Conservation (phyloP, 176 grass and related monocot genomes). For the Oryza brachyantha region DNA sequence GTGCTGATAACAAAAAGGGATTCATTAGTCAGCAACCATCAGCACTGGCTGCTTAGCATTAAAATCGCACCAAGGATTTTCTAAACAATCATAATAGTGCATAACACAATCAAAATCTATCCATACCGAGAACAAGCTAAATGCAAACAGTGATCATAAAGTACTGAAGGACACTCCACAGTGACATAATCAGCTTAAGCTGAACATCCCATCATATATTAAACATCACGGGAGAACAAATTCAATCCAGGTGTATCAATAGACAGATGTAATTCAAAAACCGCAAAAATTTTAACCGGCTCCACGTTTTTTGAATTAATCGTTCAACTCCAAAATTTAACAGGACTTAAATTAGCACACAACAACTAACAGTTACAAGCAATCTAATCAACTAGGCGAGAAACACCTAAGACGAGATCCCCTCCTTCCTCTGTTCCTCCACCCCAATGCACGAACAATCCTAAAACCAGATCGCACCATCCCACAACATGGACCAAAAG, state of each 20-base stretch:
- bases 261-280: not conserved
- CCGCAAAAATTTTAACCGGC: not conserved
- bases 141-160: not conserved
- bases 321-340: not conserved
- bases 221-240: not conserved
- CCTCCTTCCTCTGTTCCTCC: not conserved
- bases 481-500: not conserved
- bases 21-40: not conserved
- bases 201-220: not conserved
- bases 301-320: not conserved
- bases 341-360: not conserved
- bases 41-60: not conserved
- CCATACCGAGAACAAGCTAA: not conserved
- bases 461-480: not conserved
- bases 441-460: not conserved
- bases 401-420: not conserved
- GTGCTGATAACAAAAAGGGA: conserved; percentile 29
- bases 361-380: not conserved
- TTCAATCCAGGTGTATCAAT: not conserved
- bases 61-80: not conserved
- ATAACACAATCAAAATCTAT: not conserved
- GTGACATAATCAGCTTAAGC: not conserved
- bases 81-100: not conserved
- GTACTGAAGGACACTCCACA: not conserved
- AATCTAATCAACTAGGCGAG: not conserved